Evolutionary conservation across 352 stramenopile genomes (phyloP), one percentile per base, ranked within the genome.

Genomic region (Globisporangium paroecandrum): DNA sequence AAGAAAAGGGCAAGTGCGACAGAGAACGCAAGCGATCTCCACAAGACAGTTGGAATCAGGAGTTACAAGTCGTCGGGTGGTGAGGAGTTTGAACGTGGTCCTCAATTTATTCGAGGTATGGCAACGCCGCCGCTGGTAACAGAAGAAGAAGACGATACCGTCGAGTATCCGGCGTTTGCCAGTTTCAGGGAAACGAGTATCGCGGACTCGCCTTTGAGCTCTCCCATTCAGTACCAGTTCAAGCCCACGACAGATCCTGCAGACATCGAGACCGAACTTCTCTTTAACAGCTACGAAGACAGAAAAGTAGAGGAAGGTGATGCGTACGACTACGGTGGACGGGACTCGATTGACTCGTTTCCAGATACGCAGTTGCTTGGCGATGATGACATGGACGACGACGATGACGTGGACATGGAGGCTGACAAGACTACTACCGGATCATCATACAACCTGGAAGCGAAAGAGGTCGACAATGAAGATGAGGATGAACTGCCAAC

Each of bases 361-460:
- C 77, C 70, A 25, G 70, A 81, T 34, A 91, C 81, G 6, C 77
- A 91, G 64, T 62, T 62, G 22, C 64, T 91, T n/a, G 78, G 81
- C 4, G 78, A 87, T 6, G 63, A 22, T 4, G 70, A 78, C 9
- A 61, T 57, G 27, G 43, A 68, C 0, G 66, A 72, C 51, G 71
- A 61, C 13, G 58, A 67, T 6, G 46, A 55, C 9, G 41, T 54
- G 29, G 55, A 64, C 12, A 66, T 51, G 24, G 24, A 65, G 15
- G 41, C 60, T 43, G 38, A 15, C 18, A 55, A 51, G 32, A 29
- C 24, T 61, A 24, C 32, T 34, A 55, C 29, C 36, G 13, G n/a
- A 32, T 32, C 27, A 32, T 43, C 13, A 15, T 12, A 34, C 55
- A 41, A 15, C 10, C 13, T n/a, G 12, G 20, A 65, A n/a, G 25